Evolutionary conservation across 2,329 filamentous ascomycete genomes (phyloP).

Genomic region (Venturia aucupariae): DNA sequence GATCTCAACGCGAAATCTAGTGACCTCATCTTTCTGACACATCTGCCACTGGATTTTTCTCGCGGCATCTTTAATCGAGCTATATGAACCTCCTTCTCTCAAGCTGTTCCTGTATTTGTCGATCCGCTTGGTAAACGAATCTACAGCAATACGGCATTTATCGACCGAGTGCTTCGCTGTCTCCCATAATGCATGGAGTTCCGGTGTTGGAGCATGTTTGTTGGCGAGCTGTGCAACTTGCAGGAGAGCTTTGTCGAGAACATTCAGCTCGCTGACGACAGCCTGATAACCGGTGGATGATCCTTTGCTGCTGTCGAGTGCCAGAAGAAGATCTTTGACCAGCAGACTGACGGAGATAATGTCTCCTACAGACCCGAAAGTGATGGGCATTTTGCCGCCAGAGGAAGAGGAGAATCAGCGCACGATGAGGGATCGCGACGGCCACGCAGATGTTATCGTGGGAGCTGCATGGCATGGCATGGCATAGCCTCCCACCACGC

Average conservation of each 20-base stretch:
- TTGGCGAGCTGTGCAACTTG: not conserved
- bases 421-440: no score
- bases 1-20: not conserved
- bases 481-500: no score
- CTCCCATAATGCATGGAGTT: not conserved
- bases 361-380: conserved; percentile 13
- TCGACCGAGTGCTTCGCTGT: not conserved
- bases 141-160: not conserved
- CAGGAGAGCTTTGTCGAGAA: not conserved
- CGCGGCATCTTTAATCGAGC: not conserved
- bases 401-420: no score
- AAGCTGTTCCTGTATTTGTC: not conserved
- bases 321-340: conserved; percentile 7
- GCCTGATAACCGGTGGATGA: not conserved
- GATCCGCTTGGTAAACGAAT: not conserved
- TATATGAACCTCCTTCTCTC: not conserved
- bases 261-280: not conserved
- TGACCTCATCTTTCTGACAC: not conserved
- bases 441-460: no score
- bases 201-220: not conserved
- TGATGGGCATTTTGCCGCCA: not conserved
- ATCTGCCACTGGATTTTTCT: not conserved
- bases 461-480: no score
- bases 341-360: conserved; percentile 10
- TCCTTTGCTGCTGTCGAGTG: not conserved